A percentile compares a stretch with the other conserved stretches of the same genome.
These are phyloP conservation scores for Ceratocystis variospora DNA, from an alignment of 2,329 filamentous ascomycete genomes.

Conservation along the genomic window DNA sequence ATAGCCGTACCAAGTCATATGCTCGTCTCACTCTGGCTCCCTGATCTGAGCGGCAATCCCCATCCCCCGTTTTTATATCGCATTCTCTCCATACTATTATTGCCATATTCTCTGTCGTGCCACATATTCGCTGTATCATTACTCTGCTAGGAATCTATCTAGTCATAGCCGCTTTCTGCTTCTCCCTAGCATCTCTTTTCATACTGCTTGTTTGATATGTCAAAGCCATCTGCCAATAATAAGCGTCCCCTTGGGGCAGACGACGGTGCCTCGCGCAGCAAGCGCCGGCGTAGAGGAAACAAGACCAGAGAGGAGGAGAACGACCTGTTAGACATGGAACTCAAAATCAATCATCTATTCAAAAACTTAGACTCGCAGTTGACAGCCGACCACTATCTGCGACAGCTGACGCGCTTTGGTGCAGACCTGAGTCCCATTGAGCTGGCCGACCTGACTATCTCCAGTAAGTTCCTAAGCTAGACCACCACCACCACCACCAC, in stretches of 20 bases:
- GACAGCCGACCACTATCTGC: slow-evolving; percentile 72
- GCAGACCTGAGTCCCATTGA: slow-evolving; percentile 72
- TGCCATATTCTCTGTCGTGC: background rate
- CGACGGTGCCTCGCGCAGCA: slow-evolving; percentile 20
- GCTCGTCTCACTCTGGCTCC: background rate
- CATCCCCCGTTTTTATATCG: background rate
- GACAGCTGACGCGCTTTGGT: slow-evolving; percentile 64
- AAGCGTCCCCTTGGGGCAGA: slow-evolving; percentile 41
- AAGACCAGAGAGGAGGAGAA: slow-evolving; percentile 44
- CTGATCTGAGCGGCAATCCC: too few species aligned
- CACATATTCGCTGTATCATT: background rate
- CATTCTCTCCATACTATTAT: background rate
- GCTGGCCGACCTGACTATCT: slow-evolving; percentile 65
- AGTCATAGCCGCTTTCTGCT: background rate
- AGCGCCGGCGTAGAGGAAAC: slow-evolving; percentile 38
- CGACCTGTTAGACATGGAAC: slow-evolving; percentile 48
- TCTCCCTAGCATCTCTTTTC: background rate
- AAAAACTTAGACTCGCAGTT: slow-evolving; percentile 70
- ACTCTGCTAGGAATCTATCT: background rate
- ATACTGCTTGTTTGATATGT: slow-evolving; percentile 24
- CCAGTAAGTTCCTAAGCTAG: slow-evolving; percentile 39
- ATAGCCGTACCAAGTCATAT: background rate
- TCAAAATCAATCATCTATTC: slow-evolving; percentile 67
- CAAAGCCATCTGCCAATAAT: slow-evolving; percentile 28
- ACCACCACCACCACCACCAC: background rate